Base-by-base conservation (phyloP, 2,329 filamentous ascomycete genomes). In the Fusarium tricinctum region DNA sequence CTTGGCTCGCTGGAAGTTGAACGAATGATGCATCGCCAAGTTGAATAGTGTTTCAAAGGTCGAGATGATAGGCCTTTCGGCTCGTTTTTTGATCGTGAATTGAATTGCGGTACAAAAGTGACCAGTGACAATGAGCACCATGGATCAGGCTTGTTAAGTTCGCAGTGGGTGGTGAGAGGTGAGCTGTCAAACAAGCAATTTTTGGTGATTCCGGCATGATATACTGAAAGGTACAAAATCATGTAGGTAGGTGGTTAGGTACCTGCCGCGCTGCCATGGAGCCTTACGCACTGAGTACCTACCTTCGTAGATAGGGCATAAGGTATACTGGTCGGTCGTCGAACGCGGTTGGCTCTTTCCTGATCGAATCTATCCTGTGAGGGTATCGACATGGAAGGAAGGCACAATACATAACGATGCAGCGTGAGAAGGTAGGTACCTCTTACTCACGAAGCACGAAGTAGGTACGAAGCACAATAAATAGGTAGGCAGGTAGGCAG, bases 321-420 rank as follows among this genome's bases (percentile, higher is more conserved):
- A n/a, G n/a, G n/a, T n/a, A n/a, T 42, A 49, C 51, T 66, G 39
- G 51, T 58, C 58, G 48, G 48, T 58, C 56, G 48, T 54, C 56
- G 14, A n/a, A 51, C 28, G 13, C 22, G 40, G 40, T 43, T 60
- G 58, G 33, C 53, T 51, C 43, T 63, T 42, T 50, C 53, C 49
- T 58, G 43, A 20, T 22, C 32, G 50, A 44, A 58, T 46, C 43
- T 63, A 56, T 63, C 48, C 47, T 66, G 38, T 51, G 47, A 48
- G 17, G 20, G 32, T 28, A 30, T 45, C 47, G 55, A 51, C 64
- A 68, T 43, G 53, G 49, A 68, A 45, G 53, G 49, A 68, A 43
- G 35, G 40, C 35, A 58, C 30, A 42, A 26, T 38, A 14, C 42
- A 47, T 10, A 17, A 28, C 4, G 33, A 22, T 32, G 40, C 45